phyloP scores from a whole-genome alignment of 306 rosid genomes.

The Quercus suber region DNA sequence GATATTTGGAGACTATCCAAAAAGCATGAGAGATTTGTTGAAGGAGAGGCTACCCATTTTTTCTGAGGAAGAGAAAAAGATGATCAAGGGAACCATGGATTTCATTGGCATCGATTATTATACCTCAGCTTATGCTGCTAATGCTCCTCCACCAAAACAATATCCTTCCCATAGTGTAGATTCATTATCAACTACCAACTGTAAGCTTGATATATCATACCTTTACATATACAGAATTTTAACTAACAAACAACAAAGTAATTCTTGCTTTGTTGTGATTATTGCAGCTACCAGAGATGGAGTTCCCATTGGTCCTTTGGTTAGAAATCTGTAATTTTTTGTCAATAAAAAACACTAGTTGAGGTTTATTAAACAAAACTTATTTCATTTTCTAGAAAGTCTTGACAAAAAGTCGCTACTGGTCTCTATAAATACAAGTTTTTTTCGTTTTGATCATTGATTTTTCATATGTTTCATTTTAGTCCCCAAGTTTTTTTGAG shows the following conservation, averaged over 20 bases:
- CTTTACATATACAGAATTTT: no score
- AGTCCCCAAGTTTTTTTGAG: no score
- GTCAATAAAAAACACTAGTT: neutral
- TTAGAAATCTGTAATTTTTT: no score
- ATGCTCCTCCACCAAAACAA: neutral
- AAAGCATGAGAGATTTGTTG: constrained; percentile 8
- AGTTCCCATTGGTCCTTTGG: no score
- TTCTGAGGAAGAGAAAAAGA: constrained; percentile 7
- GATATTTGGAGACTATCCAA: constrained; percentile 28
- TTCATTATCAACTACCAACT: no score
- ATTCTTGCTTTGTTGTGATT: neutral
- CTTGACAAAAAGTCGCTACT: no score
- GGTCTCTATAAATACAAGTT: no score
- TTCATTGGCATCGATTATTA: constrained; percentile 34
- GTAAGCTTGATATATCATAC: no score
- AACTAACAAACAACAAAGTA: no score
- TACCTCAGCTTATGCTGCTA: constrained; percentile 15
- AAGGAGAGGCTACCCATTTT: constrained; percentile 25
- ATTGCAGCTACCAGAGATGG: no score
- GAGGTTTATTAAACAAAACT: neutral
- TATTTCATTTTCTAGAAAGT: neutral
- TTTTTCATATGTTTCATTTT: no score
- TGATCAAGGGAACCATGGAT: constrained; percentile 23
- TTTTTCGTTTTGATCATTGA: no score
- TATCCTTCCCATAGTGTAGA: neutral